Percentiles rank a stretch among this genome's conserved stretches.
These are phyloP conservation scores for Phallus indusiatus DNA, from an alignment of 768 basidiomycete genomes.

Conservation along the genomic window DNA sequence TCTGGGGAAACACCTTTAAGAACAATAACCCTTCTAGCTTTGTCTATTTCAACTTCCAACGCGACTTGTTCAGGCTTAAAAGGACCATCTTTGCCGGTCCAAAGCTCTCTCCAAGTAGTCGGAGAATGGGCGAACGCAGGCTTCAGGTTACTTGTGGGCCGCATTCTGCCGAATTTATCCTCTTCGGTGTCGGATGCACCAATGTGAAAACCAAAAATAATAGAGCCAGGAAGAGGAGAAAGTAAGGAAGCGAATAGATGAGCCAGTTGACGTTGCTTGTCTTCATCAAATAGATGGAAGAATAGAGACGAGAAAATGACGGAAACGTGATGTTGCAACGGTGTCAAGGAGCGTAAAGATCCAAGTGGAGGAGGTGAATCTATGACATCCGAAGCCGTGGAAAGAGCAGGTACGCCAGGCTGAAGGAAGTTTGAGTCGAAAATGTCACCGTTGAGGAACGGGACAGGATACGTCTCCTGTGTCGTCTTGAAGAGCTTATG, in stretches of 20 bases:
- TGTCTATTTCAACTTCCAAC: background rate
- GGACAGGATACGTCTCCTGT: constrained; percentile 40
- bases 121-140: constrained; percentile 20
- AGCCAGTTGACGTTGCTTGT: constrained; percentile 18
- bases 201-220: constrained; percentile 23
- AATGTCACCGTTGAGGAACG: constrained; percentile 48
- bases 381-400: constrained; percentile 13
- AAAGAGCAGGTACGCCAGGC: constrained; percentile 19
- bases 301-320: constrained; percentile 41
- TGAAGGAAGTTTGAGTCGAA: constrained; percentile 37
- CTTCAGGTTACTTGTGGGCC: background rate
- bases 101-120: constrained; percentile 21
- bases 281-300: constrained; percentile 30
- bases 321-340: constrained; percentile 36
- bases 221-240: constrained; percentile 19
- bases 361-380: constrained; percentile 15
- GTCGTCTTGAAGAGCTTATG: constrained; percentile 50
- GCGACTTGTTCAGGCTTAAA: background rate
- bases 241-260: constrained; percentile 20
- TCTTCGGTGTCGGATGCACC: constrained; percentile 2
- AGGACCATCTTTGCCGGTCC: constrained; percentile 13
- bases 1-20: background rate
- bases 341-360: constrained; percentile 32
- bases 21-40: background rate
- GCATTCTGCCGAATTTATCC: constrained; percentile 8